Conservation (phyloP, 202 grass and related monocot genomes). For the Setaria viridis region DNA sequence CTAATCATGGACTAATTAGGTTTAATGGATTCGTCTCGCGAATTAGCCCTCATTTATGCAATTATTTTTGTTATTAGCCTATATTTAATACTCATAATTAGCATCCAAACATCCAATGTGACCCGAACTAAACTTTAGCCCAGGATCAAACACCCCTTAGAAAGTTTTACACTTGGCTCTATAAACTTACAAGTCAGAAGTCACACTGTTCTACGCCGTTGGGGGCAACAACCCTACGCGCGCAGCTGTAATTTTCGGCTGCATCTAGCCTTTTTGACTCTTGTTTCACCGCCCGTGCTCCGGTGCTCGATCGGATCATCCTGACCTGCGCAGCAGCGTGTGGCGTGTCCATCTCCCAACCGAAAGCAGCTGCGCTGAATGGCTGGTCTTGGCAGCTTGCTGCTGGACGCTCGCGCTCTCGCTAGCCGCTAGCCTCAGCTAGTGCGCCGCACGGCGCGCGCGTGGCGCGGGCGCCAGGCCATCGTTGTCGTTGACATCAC, state of each 20-base stretch:
- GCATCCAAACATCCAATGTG: too few species aligned
- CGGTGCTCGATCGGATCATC: neutral
- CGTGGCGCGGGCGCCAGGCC: neutral
- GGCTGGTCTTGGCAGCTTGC: neutral
- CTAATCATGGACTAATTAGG: too few species aligned
- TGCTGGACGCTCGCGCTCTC: neutral
- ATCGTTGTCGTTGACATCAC: neutral
- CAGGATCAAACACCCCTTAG: too few species aligned
- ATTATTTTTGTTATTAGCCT: too few species aligned
- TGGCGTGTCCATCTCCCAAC: neutral
- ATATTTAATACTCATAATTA: too few species aligned
- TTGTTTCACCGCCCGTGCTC: neutral
- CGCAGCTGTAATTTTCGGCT: neutral
- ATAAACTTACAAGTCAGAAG: neutral
- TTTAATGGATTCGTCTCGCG: too few species aligned
- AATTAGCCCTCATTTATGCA: too few species aligned
- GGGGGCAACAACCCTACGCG: too few species aligned
- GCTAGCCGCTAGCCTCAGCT: neutral
- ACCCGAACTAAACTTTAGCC: too few species aligned
- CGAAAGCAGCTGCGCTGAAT: neutral
- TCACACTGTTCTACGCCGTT: neutral
- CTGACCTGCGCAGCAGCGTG: neutral
- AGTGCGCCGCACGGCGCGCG: slow-evolving; percentile 17
- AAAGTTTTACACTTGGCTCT: too few species aligned
- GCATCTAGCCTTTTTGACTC: neutral